phyloP scores from a whole-genome alignment of 106 monocot species.

The Allium sativum region DNA sequence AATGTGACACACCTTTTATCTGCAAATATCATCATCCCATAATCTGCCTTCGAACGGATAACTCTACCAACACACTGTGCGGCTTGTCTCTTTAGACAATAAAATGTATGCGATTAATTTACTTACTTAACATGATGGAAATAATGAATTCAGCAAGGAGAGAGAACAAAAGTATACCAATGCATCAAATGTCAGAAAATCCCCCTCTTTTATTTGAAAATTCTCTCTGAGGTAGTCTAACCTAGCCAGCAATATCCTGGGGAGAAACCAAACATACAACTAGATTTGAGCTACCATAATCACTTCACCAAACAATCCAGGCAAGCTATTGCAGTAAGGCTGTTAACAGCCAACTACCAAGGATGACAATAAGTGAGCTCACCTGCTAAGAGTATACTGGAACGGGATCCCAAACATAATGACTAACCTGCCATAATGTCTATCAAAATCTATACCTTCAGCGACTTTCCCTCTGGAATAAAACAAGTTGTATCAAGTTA shows the following conservation, averaged over 20 bases:
- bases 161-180: constrained; percentile 44
- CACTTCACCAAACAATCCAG: not conserved
- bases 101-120: not conserved
- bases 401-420: constrained; percentile 99
- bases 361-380: not conserved
- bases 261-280: not conserved
- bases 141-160: not conserved
- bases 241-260: constrained; percentile 80
- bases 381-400: constrained; percentile 99
- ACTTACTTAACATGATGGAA: not conserved
- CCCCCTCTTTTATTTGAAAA: constrained; percentile 99
- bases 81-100: constrained; percentile 71
- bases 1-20: constrained; percentile 69
- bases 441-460: constrained; percentile 99
- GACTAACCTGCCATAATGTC: constrained; percentile 99
- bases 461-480: constrained; percentile 89
- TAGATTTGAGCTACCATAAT: no score
- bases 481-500: not conserved
- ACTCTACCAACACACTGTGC: constrained; percentile 99
- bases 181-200: constrained; percentile 99
- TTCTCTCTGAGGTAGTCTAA: constrained; percentile 91
- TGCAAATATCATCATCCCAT: constrained; percentile 99
- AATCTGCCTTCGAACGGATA: constrained; percentile 98
- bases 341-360: not conserved
- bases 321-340: not conserved